Evolutionary conservation across 176 grass and related monocot species (phyloP), one percentile per base, ranked within the genome.

Genomic region (Zoysia japonica): DNA sequence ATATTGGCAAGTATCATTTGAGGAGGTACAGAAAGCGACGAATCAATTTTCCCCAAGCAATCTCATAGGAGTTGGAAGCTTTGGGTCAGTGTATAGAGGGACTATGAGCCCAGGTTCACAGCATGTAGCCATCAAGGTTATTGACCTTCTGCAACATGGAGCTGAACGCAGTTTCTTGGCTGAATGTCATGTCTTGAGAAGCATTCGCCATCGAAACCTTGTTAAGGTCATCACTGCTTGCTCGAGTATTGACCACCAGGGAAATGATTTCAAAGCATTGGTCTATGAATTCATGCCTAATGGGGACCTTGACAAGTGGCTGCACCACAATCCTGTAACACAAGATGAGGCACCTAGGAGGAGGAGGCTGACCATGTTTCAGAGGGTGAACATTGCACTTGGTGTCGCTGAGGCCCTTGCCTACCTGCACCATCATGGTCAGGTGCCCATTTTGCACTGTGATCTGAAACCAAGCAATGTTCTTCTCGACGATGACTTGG

Each of bases 251-350:
- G 81, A 88, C 41, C 47, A 43, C 67, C 67, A 72, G 40, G 86
- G 86, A 11, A 74, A 84, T 42, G 75, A 88, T 74, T 88, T 88
- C 36, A 88, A 87, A 14, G 84, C 84, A n/a, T 11, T 86, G 54
- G 84, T 81, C 9, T 80, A 74, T 1, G 84, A 81, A 47, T 86
- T 80, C 77, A 86, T 86, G 84, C 84, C 84, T 38, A 73, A 86
- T 28, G 77, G 77, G 37, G 77, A 61, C 55, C 57, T 88, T 3
- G 54, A 85, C 28, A 53, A 45, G 5, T 88, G 86, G 81, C 28
- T 88, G 12, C 81, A 88, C 56, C 56, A 20, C 37, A 65, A 6
- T 11, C 16, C n/a, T 40, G 15, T 38, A 12, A 5, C 36, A 52
- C 19, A 59, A 50, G 15, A 36, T 9, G 47, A 8, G 5, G 9